Base-by-base conservation (phyloP, 495 filamentous ascomycete genomes). In the Penicillium arizonense region DNA sequence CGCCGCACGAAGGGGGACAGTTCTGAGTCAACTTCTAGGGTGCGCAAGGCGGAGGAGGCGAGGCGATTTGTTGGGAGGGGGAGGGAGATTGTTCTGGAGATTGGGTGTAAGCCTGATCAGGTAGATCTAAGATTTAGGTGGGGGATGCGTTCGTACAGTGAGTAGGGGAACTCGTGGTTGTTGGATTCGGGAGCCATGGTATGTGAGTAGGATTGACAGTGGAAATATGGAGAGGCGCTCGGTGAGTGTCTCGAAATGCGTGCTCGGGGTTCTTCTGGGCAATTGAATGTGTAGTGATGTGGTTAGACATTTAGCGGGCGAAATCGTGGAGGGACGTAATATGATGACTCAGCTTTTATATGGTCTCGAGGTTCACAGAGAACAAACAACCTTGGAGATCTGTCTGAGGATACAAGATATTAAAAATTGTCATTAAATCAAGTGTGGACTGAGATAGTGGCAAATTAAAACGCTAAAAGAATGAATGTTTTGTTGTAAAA, bases 11-110 rank as follows among this genome's bases (percentile, higher is more conserved):
- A 81, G 4, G 86, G 78, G 10, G 94, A 97, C 23, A 97, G 79
- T 63, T 98, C 94, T 56, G 84, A 75, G 71, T 98, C 94, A 44
- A 98, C 94, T 48, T 83, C 76, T 37, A 98, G 75, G 26, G 90
- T 81, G 59, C 80, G 83, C 7, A 88, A 79, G 33, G 94, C 90
- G 33, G 87, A 82, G 21, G 78, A 81, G 8, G 93, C 92, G 33
- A 97, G 84, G 52, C 86, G 86, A 30, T 86, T 73, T 41, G 85
- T 88, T 20, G 92, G 94, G 58, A 98, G 85, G 32, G 95, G 94
- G 43, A 96, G 76, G 51, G 83, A 78, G 56, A 97, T 83, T 21
- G 78, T 86, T 52, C 93, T 96, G 61, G 33, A 24, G 40, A 23
- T 35, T 43, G 35, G 7, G 45, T 28, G 21, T 34, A 16, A 8